Conservation (phyloP, 345 rosid species). For the Ricinus communis region DNA sequence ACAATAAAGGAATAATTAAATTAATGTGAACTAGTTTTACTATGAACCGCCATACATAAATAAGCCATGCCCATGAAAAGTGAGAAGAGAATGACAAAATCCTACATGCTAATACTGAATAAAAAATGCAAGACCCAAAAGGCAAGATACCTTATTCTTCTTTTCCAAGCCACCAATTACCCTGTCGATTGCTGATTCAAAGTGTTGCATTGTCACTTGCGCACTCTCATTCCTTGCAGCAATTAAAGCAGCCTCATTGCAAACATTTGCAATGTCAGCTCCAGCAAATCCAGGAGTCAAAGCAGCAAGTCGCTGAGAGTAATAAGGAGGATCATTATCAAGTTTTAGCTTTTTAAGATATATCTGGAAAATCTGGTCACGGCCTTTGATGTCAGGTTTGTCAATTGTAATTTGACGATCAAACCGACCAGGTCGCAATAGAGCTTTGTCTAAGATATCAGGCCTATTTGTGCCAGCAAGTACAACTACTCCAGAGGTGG, state of each 20-base stretch:
- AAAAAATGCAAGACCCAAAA: not conserved
- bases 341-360: conserved; percentile 84
- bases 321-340: conserved; percentile 70
- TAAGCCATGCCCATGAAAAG: not conserved
- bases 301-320: conserved; percentile 87
- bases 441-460: conserved; percentile 89
- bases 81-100: not conserved
- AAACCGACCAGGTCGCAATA: conserved; percentile 85
- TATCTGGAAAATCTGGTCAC: conserved; percentile 80
- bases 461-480: conserved; percentile 98
- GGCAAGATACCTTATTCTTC: conserved; percentile 69
- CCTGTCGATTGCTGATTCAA: conserved; percentile 94
- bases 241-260: conserved; percentile 93
- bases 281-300: conserved; percentile 98
- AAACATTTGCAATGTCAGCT: conserved; percentile 93
- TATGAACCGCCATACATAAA: not conserved
- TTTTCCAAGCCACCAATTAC: conserved; percentile 98
- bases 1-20: not conserved
- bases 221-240: conserved; percentile 68
- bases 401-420: conserved; percentile 90
- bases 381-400: conserved; percentile 90
- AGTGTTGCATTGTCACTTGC: conserved; percentile 70
- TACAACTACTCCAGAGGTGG: conserved; percentile 90
- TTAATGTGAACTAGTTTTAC: not conserved
- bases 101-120: not conserved